Base-by-base conservation (phyloP, 2,329 filamentous ascomycete species). In the Sclerotinia subarctica region DNA sequence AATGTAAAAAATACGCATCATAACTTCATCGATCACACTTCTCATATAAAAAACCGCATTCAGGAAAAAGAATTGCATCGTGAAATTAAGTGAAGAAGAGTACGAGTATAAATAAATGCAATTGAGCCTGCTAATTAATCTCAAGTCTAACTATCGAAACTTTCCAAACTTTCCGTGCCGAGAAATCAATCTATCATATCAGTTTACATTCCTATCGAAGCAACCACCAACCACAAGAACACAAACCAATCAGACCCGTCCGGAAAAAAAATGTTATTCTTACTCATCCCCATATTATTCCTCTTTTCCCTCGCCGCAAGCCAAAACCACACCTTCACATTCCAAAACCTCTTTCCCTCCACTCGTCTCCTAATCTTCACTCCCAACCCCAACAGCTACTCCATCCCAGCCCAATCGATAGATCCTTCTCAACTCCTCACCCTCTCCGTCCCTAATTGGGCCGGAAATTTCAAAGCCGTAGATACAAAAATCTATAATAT, bases 291-390 rank as follows among this genome's bases (percentile, higher is more conserved):
- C 13, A 3, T 59, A 2, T 32, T 29, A 17, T 19, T 10, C 21
- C 46, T 51, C 13, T 21, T 54, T 13, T 29, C 51, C 35, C 26
- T 54, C 47, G 6, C 38, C 47, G 15, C 51, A 26, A 32, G n/a
- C 35, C 47, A 64, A 38, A 32, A 17, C 24, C 47, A 64, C 35
- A 64, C 62, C 35, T 24, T 54, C n/a, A 29, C 62, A 44, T 64
- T 64, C 35, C 47, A 64, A 21, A 64, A 64, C 17, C 62, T 64
- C 19, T 64, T 64, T 13, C 29, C 60, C 11, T 29, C 32, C 11
- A 5, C 62, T 0, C 62, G 62, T 1, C 62, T 64, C 26, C 17
- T 64, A 1, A 51, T 53, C 1, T 54, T 54, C 49, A 51, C 51
- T 10, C 49, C 35, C 24, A 53, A 26, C 1, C 35, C 35, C 17